Evolutionary conservation across 2,329 filamentous ascomycete genomes (phyloP), one percentile per base, ranked within the genome.

Genomic region (Fusarium graminum): DNA sequence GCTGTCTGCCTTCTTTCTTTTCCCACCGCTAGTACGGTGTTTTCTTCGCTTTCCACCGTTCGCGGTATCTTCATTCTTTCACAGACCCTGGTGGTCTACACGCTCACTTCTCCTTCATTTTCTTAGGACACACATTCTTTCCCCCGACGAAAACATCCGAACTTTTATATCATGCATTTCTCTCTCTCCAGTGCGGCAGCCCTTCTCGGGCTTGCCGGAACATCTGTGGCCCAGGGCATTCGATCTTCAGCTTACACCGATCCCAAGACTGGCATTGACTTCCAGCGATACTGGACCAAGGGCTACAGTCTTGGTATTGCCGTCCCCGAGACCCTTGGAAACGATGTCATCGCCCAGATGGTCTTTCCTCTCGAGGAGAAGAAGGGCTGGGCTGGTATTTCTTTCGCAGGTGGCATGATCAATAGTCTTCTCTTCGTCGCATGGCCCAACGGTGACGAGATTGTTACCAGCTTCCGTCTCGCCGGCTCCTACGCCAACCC

Each of bases 261-360:
- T 36, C 68, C 78, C 44, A 75, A 77, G 51, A 83, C 82, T 4
- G 80, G 80, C 25, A 85, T 85, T 58, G 75, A 77, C 9, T 85
- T 81, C 63, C 74, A 79, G 49, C 73, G 74, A 8, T 80, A 76
- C 51, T 61, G 59, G 6, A 70, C 77, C 29, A 68, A 76, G 26
- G 80, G 79, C 25, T 86, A 77, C 70, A 77, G 72, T 26, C 82
- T 86, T 53, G 84, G 83, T 69, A 77, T 87, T 38, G 83, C 82
- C 2, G 72, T 86, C 3, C 84, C 85, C 2, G 77, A 83, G 60
- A 80, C 75, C 12, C 74, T 81, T 14, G 78, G 74, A 2, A 80
- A 79, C 12, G 85, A 88, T 72, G 81, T 87, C 65, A 85, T 88
- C 59, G 83, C 81, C 9, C 83, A 86, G 69, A 78, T 88, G 42